A percentile compares a stretch with the other conserved stretches of the same genome.
Evolutionary conservation across 805 yeast genomes (phyloP).

Genomic region (Kodamaea sagamina): DNA sequence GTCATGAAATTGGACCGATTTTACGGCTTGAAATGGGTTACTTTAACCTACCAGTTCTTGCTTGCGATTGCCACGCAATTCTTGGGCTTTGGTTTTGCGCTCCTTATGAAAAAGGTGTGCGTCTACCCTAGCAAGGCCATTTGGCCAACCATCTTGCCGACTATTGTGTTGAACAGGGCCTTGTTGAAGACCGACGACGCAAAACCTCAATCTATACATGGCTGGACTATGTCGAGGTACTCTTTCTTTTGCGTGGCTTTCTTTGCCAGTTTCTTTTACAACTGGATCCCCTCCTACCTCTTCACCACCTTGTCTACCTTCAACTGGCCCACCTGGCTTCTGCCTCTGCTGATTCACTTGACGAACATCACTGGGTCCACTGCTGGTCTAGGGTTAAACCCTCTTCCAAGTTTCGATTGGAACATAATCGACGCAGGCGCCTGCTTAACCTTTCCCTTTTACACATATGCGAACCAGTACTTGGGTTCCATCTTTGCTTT

Average conservation of each 20-base stretch:
- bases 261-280: conserved; percentile 38
- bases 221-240: conserved; percentile 46
- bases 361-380: conserved; percentile 41
- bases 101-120: conserved; percentile 58
- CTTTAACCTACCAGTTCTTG: conserved; percentile 54
- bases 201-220: conserved; percentile 22
- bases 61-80: conserved; percentile 58
- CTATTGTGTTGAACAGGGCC: conserved; percentile 45
- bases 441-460: conserved; percentile 45
- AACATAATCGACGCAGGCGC: conserved; percentile 39
- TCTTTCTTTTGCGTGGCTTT: conserved; percentile 40
- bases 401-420: conserved; percentile 48
- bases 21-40: conserved; percentile 45
- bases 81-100: conserved; percentile 69
- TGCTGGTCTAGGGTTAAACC: conserved; percentile 44
- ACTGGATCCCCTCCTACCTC: conserved; percentile 44
- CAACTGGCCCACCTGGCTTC: conserved; percentile 50
- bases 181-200: conserved; percentile 33
- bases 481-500: conserved; percentile 39
- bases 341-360: conserved; percentile 40
- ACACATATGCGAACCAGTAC: conserved; percentile 43
- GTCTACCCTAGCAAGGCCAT: conserved; percentile 44
- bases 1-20: conserved; percentile 46
- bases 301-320: conserved; percentile 41
- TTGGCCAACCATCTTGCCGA: conserved; percentile 48